Conservation (phyloP, 495 filamentous ascomycete genomes). For the Cudoniella acicularis region DNA sequence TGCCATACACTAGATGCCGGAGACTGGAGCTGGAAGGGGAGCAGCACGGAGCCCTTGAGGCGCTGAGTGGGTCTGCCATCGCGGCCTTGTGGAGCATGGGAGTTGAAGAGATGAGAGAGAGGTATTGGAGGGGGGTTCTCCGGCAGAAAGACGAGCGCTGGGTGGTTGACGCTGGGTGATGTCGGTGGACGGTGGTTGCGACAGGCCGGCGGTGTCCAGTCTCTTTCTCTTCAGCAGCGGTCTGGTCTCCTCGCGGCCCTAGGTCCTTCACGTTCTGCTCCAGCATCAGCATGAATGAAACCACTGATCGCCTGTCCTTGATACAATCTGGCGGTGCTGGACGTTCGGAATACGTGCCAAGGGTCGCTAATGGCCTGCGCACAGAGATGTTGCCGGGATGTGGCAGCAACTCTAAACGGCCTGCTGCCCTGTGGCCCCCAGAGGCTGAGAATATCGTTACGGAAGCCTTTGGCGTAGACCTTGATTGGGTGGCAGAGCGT, state of each 20-base stretch:
- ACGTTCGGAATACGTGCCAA: not conserved
- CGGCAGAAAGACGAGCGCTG: not conserved
- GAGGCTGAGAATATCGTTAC: not conserved
- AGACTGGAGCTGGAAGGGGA: not conserved
- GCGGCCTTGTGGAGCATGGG: not conserved
- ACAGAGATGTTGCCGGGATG: not conserved
- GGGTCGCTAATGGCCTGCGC: not conserved
- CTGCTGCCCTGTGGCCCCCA: not conserved
- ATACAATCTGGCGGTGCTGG: not conserved
- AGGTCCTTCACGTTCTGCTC: not conserved
- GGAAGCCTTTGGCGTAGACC: not conserved
- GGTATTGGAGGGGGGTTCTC: too few relatives aligned
- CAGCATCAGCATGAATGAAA: not conserved
- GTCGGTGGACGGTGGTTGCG: too few relatives aligned
- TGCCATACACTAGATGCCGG: not conserved
- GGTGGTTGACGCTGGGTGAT: too few relatives aligned
- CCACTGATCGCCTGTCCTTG: not conserved
- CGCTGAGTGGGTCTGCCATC: not conserved
- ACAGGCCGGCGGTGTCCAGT: too few relatives aligned
- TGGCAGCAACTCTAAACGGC: conserved; percentile 1
- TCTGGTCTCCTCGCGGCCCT: too few relatives aligned
- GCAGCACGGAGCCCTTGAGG: not conserved
- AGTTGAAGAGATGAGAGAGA: not conserved
- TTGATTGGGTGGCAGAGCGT: not conserved
- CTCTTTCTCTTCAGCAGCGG: too few relatives aligned